These are phyloP conservation scores for Gossypium thurberi DNA, from an alignment of 345 rosid genomes.

Conservation along the genomic window DNA sequence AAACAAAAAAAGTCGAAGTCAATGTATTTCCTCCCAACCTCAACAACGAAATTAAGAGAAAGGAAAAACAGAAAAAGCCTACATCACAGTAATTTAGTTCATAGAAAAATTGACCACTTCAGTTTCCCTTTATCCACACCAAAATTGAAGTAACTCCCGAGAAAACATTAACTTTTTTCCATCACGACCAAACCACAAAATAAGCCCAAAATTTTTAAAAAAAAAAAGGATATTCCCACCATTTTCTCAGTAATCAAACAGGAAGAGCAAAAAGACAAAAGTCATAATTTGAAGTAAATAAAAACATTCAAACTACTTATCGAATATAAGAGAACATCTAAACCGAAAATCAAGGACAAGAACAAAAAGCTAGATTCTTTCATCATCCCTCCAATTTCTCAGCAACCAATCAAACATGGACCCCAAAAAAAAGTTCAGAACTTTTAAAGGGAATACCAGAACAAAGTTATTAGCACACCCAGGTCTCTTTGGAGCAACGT, in stretches of 20 bases:
- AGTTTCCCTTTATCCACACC: neutral
- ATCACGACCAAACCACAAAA: neutral
- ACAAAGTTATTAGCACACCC: slow-evolving; percentile 92
- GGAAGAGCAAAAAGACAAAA: neutral
- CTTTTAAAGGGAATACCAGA: slow-evolving; percentile 35
- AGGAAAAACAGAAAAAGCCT: neutral
- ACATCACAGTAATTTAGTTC: neutral
- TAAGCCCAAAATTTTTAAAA: neutral
- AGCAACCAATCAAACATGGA: neutral
- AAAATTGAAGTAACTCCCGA: neutral
- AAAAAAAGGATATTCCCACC: neutral
- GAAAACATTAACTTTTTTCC: neutral
- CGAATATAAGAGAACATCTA: neutral
- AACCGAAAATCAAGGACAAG: neutral
- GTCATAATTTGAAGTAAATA: neutral
- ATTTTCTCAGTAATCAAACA: slow-evolving; percentile 13
- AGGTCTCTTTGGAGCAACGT: slow-evolving; percentile 63
- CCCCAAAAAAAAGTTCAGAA: neutral
- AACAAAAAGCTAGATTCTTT: slow-evolving; percentile 1
- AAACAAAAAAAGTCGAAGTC: neutral
- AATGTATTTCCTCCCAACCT: neutral
- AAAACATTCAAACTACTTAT: neutral
- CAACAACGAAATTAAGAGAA: neutral
- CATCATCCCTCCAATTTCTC: neutral
- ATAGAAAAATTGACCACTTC: neutral